Evolutionary conservation across 1,139 yeast species (phyloP), one percentile per base, ranked within the genome.

Genomic region (Suhomyces kunorum): DNA sequence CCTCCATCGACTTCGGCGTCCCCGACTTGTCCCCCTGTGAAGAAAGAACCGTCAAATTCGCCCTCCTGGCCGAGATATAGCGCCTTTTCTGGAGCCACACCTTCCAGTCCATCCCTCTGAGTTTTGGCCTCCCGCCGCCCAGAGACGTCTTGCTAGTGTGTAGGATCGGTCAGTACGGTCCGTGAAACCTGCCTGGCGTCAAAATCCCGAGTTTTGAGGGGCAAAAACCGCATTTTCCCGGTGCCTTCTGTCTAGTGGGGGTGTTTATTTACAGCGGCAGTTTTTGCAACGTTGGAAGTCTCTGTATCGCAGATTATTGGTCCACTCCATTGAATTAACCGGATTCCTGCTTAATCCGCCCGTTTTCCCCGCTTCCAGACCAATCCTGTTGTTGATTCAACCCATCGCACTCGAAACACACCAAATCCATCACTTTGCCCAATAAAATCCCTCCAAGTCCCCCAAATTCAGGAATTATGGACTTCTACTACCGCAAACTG

Each of bases 401-500:
- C n/a, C n/a, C n/a, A n/a, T n/a, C n/a, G n/a, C n/a, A n/a, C n/a
- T n/a, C n/a, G n/a, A n/a, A n/a, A n/a, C n/a, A n/a, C n/a, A n/a
- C n/a, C n/a, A n/a, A n/a, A n/a, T n/a, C n/a, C n/a, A n/a, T n/a
- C n/a, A n/a, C n/a, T n/a, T n/a, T n/a, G n/a, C 7, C 22, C 8
- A 20, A 2, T 9, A 2, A 11, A 4, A 9, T 11, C 9, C 22
- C 13, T 12, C 7, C 20, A 5, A 28, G 15, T 12, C 13, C 13
- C 22, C 6, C 12, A 17, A n/a, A 27, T 6, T 4, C 9, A 8
- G 11, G 3, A 3, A 20, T 20, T 32, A 67, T 68, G 73, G 70
- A 66, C 44, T 56, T 60, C 42, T 66, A 63, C 53, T 66, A 68
- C 49, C 55, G 63, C 16, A 66, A 61, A 43, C 67, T 57, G 61